phyloP scores from a whole-genome alignment of 2,329 filamentous ascomycete genomes.

The Colletotrichum filicis region DNA sequence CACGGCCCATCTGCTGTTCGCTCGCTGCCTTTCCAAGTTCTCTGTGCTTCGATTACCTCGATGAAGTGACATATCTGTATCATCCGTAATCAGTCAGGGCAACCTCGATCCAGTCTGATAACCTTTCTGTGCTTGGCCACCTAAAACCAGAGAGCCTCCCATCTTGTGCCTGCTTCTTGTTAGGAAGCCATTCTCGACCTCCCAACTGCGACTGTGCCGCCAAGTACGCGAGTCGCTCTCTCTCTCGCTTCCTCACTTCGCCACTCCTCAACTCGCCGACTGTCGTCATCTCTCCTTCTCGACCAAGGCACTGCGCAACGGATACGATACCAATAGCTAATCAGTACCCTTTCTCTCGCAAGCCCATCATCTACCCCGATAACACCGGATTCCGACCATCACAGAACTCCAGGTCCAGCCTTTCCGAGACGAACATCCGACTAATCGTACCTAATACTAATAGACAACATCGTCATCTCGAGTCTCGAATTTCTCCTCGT shows the following conservation, averaged over 20 bases:
- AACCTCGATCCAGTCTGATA: background rate
- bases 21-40: background rate
- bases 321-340: background rate
- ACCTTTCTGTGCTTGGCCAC: background rate
- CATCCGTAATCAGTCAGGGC: conserved; percentile 3
- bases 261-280: background rate
- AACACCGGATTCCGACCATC: background rate
- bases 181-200: background rate
- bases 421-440: conserved; percentile 3
- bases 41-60: background rate
- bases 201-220: background rate
- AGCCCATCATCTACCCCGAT: background rate
- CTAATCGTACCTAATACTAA: conserved; percentile 17
- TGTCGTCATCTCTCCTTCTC: conserved; percentile 16
- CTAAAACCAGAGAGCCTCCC: conserved; percentile 24
- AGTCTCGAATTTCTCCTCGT: conserved; percentile 29
- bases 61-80: conserved; percentile 5
- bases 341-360: background rate
- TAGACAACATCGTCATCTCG: conserved; percentile 18
- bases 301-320: background rate
- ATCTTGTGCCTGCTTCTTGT: background rate
- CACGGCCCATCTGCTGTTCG: background rate
- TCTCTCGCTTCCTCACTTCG: background rate
- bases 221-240: background rate
- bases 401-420: conserved; percentile 10